Evolutionary conservation across 352 stramenopile species (phyloP).

Genomic region (Thalassiosira oceanica): DNA sequence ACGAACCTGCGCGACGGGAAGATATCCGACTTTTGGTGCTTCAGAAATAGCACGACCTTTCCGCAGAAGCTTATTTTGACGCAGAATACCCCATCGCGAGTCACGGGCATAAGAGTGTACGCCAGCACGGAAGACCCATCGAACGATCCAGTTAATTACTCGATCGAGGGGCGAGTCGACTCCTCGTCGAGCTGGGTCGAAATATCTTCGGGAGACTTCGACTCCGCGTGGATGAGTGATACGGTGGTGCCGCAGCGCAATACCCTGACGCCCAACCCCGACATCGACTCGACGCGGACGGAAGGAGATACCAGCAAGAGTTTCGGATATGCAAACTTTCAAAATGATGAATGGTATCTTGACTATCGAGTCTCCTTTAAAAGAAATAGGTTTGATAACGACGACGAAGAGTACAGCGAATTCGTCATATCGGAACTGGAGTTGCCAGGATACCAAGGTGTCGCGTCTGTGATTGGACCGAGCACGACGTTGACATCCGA

Average conservation of each 20-base stretch:
- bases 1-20: no score
- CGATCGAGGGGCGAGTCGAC: neutral
- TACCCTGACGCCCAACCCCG: neutral
- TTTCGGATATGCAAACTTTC: neutral
- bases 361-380: neutral
- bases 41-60: no score
- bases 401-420: no score
- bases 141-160: constrained; percentile 3
- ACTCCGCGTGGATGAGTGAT: neutral
- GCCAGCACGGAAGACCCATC: neutral
- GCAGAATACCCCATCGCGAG: no score
- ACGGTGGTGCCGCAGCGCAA: neutral
- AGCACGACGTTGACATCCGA: neutral
- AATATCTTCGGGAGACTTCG: constrained; percentile 4
- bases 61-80: no score
- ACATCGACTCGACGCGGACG: neutral
- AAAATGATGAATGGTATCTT: neutral
- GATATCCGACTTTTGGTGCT: no score
- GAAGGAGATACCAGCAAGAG: neutral
- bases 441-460: no score
- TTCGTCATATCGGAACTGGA: no score
- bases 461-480: no score
- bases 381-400: neutral
- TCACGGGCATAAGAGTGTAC: constrained; percentile 7
- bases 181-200: neutral